Conservation (phyloP, 1,139 yeast genomes). For the Candida neerlandica region DNA sequence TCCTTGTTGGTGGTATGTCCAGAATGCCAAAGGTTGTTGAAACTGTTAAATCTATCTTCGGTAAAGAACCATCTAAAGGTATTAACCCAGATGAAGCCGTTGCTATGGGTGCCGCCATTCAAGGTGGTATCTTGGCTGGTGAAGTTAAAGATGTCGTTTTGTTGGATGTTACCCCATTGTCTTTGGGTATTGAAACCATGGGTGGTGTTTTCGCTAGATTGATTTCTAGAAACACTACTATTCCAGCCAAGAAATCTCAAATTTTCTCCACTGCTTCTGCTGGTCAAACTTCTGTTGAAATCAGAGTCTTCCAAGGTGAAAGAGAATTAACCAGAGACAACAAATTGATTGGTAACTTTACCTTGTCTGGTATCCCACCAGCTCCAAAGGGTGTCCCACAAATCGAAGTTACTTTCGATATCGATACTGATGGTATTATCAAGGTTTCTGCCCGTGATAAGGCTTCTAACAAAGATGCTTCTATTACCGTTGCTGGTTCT, state of each 20-base stretch:
- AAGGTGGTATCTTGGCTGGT: conserved; percentile 98
- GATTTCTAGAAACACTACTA: conserved; percentile 96
- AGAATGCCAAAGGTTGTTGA: conserved; percentile 99
- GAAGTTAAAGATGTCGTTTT: conserved; percentile 80
- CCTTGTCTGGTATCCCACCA: conserved; percentile 95
- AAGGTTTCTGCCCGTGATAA: conserved; percentile 98
- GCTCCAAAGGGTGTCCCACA: conserved; percentile 99
- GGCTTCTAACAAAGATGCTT: conserved; percentile 97
- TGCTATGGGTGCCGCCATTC: conserved; percentile 99
- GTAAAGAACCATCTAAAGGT: conserved; percentile 96
- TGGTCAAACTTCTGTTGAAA: conserved; percentile 98
- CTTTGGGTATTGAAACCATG: conserved; percentile 97
- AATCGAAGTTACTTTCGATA: conserved; percentile 96
- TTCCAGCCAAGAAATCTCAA: conserved; percentile 97
- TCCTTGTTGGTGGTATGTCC: conserved; percentile 99
- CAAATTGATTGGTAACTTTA: conserved; percentile 97
- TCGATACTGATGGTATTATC: conserved; percentile 98
- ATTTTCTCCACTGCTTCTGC: conserved; percentile 98
- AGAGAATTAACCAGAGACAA: conserved; percentile 98
- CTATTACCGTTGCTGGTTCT: conserved; percentile 98
- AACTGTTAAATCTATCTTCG: conserved; percentile 90
- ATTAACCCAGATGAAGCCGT: conserved; percentile 99
- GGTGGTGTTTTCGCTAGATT: conserved; percentile 99
- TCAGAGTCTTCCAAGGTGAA: conserved; percentile 99
- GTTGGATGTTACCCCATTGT: conserved; percentile 97